These are phyloP conservation scores for Clarkia xantiana DNA, from an alignment of 345 rosid species.

Conservation along the genomic window DNA sequence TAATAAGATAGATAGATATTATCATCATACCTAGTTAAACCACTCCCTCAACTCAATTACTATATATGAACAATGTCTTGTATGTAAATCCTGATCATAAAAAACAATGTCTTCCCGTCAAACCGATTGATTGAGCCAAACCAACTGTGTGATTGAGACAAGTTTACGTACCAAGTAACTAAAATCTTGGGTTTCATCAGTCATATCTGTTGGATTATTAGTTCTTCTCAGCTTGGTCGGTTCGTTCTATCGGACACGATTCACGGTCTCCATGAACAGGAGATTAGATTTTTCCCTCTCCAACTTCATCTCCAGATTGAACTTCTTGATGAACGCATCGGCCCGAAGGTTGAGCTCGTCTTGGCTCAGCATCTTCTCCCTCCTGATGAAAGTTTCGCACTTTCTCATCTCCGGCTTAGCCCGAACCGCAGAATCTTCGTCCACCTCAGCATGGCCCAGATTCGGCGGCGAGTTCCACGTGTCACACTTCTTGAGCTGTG, in stretches of 20 bases:
- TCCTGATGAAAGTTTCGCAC: constrained; percentile 24
- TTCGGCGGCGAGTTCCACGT: constrained; percentile 23
- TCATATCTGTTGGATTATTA: background rate
- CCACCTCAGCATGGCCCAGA: background rate
- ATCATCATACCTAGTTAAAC: no score
- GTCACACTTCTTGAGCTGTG: constrained; percentile 26
- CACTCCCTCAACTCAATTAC: no score
- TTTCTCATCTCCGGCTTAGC: constrained; percentile 18
- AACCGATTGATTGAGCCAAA: no score
- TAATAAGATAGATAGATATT: no score
- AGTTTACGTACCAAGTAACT: no score
- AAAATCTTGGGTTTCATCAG: background rate
- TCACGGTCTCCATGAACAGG: constrained; percentile 17
- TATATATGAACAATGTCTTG: no score
- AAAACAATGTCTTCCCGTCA: no score
- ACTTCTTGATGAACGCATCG: constrained; percentile 35
- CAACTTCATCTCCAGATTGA: constrained; percentile 23
- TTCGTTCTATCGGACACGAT: background rate
- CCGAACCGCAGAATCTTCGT: constrained; percentile 4
- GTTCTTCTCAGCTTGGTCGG: no score
- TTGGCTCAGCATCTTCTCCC: constrained; percentile 24
- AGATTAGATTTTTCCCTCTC: constrained; percentile 31
- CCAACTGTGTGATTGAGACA: no score
- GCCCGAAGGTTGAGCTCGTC: constrained; percentile 31
- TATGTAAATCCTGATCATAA: no score